These are phyloP conservation scores for Fusarium domesticum DNA, from an alignment of 2,329 filamentous ascomycete species.

Conservation along the genomic window DNA sequence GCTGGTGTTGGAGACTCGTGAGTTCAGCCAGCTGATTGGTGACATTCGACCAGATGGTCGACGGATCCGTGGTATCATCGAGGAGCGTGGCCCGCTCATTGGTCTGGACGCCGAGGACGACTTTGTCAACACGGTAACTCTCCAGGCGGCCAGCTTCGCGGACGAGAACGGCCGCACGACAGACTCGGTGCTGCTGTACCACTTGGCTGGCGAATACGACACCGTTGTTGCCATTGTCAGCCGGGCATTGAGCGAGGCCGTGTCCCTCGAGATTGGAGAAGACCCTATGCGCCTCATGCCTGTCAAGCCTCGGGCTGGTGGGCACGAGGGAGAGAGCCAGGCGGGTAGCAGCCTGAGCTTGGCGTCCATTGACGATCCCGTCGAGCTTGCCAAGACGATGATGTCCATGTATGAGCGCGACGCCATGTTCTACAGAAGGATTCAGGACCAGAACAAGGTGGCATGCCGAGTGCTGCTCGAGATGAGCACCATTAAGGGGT, in stretches of 20 bases:
- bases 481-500: constrained; percentile 59
- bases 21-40: constrained; percentile 90
- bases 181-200: constrained; percentile 91
- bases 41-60: constrained; percentile 85
- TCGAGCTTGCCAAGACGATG: constrained; percentile 59
- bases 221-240: constrained; percentile 89
- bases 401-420: constrained; percentile 62
- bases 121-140: constrained; percentile 86
- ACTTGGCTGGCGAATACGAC: constrained; percentile 92
- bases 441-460: constrained; percentile 54
- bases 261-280: constrained; percentile 81
- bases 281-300: constrained; percentile 75
- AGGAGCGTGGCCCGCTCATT: constrained; percentile 79
- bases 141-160: constrained; percentile 86
- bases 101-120: constrained; percentile 75
- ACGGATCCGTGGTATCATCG: constrained; percentile 81
- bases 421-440: constrained; percentile 58
- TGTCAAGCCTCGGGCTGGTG: constrained; percentile 65
- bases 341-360: constrained; percentile 58
- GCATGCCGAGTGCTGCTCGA: constrained; percentile 56
- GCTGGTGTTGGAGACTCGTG: constrained; percentile 91
- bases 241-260: constrained; percentile 82
- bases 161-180: constrained; percentile 92
- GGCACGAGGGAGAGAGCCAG: constrained; percentile 38
- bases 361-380: constrained; percentile 58